Evolutionary conservation across 768 basidiomycete genomes (phyloP), one percentile per base, ranked within the genome.

Genomic region (Amanita polypyramis): DNA sequence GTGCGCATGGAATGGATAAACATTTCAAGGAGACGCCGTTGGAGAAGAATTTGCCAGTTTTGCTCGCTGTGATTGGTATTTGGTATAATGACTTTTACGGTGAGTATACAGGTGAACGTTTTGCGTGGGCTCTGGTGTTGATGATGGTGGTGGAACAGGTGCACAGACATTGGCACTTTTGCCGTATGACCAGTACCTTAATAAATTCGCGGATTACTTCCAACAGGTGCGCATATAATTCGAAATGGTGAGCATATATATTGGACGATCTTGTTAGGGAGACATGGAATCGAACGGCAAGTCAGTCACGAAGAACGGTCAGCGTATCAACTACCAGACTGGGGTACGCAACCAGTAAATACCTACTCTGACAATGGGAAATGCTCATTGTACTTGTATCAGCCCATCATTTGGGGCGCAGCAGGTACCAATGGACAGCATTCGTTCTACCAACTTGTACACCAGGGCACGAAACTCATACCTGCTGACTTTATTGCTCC

Each of bases 211-310:
- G 32, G 96, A 99, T 66, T 98, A 98, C 74, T 99, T 99, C 88
- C 96, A 97, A 66, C 96, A 98, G 66, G 77, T 73, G 49, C 8
- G 38, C 51, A 51, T 17, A 23, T 44, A 11, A 30, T n/a, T 5
- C 21, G 33, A 7, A 43, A 12, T 12, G 17, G 4, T 2, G 32
- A 34, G 6, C 21, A 34, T 32, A 35, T 34, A 43, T 21, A n/a
- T n/a, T n/a, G 30, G 25, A 48, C 19, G 2, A 14, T 35, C 15
- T 46, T n/a, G 25, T 23, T 44, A 81, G 76, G 95, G 94, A 39
- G 96, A 99, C 66, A 99, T 99, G 96, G 96, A 99, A 68, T 96
- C 92, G 19, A 97, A 99, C 64, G 96, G 96, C 49, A 99, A 98
- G 73, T 88, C 79, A 47, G 77, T 97, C 53, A 98, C 96, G 55